phyloP scores from a whole-genome alignment of 257 asterid genomes.

The Rhazya stricta region DNA sequence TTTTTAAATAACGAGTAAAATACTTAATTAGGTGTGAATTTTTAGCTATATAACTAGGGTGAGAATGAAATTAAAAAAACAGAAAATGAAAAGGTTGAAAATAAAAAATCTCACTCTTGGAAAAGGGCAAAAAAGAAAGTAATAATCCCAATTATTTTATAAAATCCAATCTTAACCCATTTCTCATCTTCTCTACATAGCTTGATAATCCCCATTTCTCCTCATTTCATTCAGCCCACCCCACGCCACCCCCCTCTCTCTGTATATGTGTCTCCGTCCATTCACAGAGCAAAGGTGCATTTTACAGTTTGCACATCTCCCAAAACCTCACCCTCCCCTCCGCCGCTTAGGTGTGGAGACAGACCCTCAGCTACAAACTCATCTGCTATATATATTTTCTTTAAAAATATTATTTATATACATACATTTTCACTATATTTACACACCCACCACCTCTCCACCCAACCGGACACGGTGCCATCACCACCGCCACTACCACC shows the following conservation, averaged over 20 bases:
- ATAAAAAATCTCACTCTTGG: too few relatives aligned
- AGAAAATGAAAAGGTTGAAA: too few relatives aligned
- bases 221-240: not conserved
- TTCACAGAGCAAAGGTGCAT: constrained; percentile 7
- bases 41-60: too few relatives aligned
- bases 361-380: not conserved
- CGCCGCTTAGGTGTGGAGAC: constrained; percentile 22
- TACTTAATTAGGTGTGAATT: too few relatives aligned
- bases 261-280: not conserved
- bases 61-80: too few relatives aligned
- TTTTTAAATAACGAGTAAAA: too few relatives aligned
- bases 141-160: not conserved
- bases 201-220: not conserved
- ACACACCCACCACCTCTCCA: not conserved
- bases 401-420: too few relatives aligned
- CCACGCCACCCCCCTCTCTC: not conserved
- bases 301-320: constrained; percentile 3
- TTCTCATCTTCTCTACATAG: not conserved
- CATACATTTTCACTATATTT: not conserved
- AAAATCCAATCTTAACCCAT: not conserved
- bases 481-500: not conserved
- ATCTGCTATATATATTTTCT: not conserved
- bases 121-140: too few relatives aligned
- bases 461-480: not conserved
- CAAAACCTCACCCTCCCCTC: constrained; percentile 20